A percentile compares a stretch with the other conserved stretches of the same genome.
Conservation (phyloP, 2,329 filamentous ascomycete genomes). For the Pseudogymnoascus sp. region DNA sequence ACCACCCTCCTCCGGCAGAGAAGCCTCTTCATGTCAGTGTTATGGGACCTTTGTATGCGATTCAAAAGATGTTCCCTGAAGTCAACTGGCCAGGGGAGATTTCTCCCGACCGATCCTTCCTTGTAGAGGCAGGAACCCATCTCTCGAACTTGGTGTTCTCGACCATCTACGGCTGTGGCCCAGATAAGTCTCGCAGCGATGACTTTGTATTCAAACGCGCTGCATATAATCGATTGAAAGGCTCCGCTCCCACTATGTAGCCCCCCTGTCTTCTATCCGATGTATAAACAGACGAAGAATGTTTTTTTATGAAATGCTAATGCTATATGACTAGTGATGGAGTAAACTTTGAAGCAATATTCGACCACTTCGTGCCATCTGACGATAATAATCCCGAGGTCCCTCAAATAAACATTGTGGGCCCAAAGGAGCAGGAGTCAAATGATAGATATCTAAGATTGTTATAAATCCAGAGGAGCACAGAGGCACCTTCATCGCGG, state of each 20-base stretch:
- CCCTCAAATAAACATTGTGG: not conserved
- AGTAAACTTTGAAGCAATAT: not conserved
- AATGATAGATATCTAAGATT: not conserved
- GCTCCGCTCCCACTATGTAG: not conserved
- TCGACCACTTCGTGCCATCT: not conserved
- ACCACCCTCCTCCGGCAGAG: not conserved
- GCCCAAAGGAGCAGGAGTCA: not conserved
- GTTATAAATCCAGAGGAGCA: not conserved
- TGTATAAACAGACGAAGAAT: not conserved
- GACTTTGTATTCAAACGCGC: not conserved
- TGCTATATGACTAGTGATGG: not conserved
- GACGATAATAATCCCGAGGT: not conserved
- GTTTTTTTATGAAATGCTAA: not conserved
- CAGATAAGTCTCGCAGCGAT: not conserved
- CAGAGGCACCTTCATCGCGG: not conserved
- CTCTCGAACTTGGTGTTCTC: not conserved
- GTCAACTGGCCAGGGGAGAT: not conserved
- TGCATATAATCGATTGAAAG: not conserved
- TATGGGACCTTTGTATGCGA: not conserved
- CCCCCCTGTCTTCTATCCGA: too few relatives aligned
- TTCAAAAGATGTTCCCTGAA: not conserved
- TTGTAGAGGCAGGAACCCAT: not conserved
- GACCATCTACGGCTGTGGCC: not conserved
- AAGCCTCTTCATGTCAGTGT: not conserved
- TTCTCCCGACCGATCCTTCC: not conserved